Conservation (phyloP, 169 alveolate species). For the Eimeria necatrix region DNA sequence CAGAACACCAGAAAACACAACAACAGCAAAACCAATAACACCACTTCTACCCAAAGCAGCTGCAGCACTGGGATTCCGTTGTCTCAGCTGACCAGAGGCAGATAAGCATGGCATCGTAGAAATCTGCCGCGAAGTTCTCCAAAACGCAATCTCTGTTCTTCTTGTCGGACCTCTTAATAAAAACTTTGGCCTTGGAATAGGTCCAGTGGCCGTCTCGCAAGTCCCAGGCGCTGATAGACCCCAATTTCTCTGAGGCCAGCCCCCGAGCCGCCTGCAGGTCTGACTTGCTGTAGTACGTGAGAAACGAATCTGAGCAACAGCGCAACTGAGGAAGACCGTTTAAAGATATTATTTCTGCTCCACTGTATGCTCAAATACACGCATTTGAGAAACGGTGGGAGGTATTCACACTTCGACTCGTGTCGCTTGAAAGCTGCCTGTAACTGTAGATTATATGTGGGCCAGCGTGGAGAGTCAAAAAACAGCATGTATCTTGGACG, state of each 20-base stretch:
- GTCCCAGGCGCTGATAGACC: constrained; percentile 67
- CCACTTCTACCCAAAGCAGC: no score
- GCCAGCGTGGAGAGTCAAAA: background rate
- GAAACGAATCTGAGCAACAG: constrained; percentile 34
- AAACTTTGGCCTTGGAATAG: constrained; percentile 57
- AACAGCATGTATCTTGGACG: background rate
- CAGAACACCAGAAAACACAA: no score
- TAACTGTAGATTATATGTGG: background rate
- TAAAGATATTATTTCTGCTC: no score
- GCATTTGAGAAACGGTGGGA: background rate
- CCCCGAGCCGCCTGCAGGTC: constrained; percentile 75
- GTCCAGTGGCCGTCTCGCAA: constrained; percentile 75
- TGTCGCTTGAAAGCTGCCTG: background rate
- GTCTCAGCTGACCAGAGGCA: constrained; percentile 38
- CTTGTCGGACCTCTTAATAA: constrained; percentile 34
- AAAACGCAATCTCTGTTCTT: constrained; percentile 40
- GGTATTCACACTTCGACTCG: no score
- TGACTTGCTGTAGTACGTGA: constrained; percentile 66
- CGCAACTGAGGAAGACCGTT: background rate
- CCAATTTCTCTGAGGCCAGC: constrained; percentile 38
- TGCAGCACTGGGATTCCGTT: no score
- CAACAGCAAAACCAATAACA: no score
- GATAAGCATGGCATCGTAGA: constrained; percentile 68
- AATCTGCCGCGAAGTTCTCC: constrained; percentile 63
- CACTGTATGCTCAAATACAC: background rate